phyloP scores from a whole-genome alignment of 257 asterid genomes.

The Thymus quinquecostatus region DNA sequence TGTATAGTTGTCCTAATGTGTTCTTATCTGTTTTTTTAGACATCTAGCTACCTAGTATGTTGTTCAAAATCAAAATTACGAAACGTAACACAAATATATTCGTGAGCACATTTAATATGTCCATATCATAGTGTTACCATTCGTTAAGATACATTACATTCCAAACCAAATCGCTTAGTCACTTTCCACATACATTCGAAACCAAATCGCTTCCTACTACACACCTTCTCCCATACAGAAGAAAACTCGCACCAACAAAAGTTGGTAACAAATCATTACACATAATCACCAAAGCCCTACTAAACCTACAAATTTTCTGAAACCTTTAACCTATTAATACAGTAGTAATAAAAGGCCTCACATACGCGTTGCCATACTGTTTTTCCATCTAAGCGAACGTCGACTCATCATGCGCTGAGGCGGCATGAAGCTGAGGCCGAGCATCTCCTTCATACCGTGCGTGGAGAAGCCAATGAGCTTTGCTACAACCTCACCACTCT shows the following conservation, averaged over 20 bases:
- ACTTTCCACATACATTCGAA: not conserved
- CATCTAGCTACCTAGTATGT: too few relatives aligned
- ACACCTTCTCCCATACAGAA: not conserved
- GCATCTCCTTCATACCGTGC: constrained; percentile 63
- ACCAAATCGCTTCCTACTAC: constrained; percentile 6
- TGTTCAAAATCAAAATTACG: too few relatives aligned
- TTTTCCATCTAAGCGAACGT: constrained; percentile 62
- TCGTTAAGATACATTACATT: not conserved
- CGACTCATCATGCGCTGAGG: constrained; percentile 42
- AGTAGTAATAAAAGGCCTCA: constrained; percentile 19
- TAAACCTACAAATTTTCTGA: not conserved
- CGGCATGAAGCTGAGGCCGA: constrained; percentile 65
- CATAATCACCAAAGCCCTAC: constrained; percentile 19
- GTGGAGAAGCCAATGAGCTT: constrained; percentile 64
- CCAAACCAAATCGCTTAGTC: too few relatives aligned
- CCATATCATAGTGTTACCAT: not conserved
- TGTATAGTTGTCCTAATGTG: too few relatives aligned
- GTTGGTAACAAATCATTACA: constrained; percentile 21
- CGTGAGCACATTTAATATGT: too few relatives aligned
- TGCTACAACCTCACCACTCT: constrained; percentile 64
- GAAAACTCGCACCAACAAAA: constrained; percentile 18
- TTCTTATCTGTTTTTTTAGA: too few relatives aligned
- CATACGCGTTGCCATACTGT: constrained; percentile 45
- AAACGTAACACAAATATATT: too few relatives aligned
- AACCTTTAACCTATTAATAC: constrained; percentile 14